Base-by-base conservation (phyloP, 2,329 filamentous ascomycete genomes). In the Zasmidium citrigriseum region DNA sequence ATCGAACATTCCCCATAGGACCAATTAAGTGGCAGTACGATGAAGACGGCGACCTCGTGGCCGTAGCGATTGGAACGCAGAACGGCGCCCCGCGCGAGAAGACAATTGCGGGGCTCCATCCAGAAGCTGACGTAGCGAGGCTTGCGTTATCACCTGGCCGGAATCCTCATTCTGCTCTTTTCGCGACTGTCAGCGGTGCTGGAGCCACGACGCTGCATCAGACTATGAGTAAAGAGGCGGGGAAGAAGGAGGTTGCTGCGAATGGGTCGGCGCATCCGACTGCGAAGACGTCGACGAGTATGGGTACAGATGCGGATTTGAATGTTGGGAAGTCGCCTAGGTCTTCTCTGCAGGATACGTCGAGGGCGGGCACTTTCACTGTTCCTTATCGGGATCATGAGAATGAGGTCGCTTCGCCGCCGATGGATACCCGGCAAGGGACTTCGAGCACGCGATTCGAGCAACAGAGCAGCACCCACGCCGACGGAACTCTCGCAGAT, bases 11-110 rank as follows among this genome's bases (percentile, higher is more conserved):
- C 21, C 79, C 79, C 1, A 78, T 72, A 20, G 79, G 79, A 0
- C 79, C 79, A 1, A 77, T 82, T 20, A 76, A 72, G 57, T 81
- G 77, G 78, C 57, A 69, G 41, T 75, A 77, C 59, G 70, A 73
- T 56, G 68, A 68, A 5, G 69, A 76, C 48, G 77, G 77, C n/a
- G 72, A 73, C 29, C 71, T 80, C 67, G 73, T 76, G 49, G 78
- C 78, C 1, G 69, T 77, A 46, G 79, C 78, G 5, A 74, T 81
- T 12, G 79, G 79, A 2, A 72, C 65, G 14, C 73, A 78, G 54
- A 71, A 75, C 23, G 78, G 78, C n/a, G 66, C 71, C 58, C 74
- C 67, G 14, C 68, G 79, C 27, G 67, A 72, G 14, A 66, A 63
- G 34, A 68, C 75, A 22, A 66, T 82, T 22, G 78, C 78, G 45